Conservation (phyloP, 1,284 basidiomycete genomes). For the Tausonia pullulans region DNA sequence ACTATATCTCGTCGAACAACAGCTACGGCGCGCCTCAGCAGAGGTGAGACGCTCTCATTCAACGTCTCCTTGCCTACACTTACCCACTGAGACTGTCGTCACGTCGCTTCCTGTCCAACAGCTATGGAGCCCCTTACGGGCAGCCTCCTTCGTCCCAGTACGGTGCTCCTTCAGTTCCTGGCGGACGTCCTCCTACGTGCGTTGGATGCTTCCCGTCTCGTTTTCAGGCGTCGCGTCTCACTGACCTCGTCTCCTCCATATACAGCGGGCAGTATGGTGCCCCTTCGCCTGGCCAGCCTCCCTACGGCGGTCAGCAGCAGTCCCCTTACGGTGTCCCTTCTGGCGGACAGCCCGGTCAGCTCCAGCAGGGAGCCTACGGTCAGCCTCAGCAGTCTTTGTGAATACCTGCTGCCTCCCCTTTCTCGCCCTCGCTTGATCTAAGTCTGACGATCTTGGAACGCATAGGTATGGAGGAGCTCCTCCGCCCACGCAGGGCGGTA, state of each 20-base stretch:
- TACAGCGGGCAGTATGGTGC: slow-evolving; percentile 22
- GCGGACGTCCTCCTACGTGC: slow-evolving; percentile 3
- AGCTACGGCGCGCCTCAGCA: neutral
- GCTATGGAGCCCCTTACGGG: neutral
- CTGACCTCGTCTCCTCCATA: neutral
- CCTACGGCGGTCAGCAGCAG: slow-evolving; percentile 12
- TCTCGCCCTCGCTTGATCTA: neutral
- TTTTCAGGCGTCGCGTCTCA: neutral
- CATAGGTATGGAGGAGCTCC: slow-evolving; percentile 13
- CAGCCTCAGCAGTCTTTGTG: too few species aligned
- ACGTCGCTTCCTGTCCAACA: neutral
- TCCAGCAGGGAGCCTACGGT: slow-evolving; percentile 1
- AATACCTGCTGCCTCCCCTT: too few species aligned
- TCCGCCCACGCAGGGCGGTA: slow-evolving; percentile 15
- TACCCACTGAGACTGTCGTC: neutral
- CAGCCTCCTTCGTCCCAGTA: neutral
- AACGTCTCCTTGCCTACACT: neutral
- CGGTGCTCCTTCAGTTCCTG: slow-evolving; percentile 6
- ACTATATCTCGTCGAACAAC: too few species aligned
- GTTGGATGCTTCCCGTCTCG: neutral
- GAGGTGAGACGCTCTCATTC: neutral
- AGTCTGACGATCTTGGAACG: neutral
- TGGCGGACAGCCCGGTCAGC: slow-evolving; percentile 5
- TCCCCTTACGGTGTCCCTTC: slow-evolving; percentile 18
- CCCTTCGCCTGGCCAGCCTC: slow-evolving; percentile 15